Percentiles rank a stretch among this genome's conserved stretches.
Evolutionary conservation across 345 rosid species (phyloP).

Genomic region (Sisymbrium altissimum): DNA sequence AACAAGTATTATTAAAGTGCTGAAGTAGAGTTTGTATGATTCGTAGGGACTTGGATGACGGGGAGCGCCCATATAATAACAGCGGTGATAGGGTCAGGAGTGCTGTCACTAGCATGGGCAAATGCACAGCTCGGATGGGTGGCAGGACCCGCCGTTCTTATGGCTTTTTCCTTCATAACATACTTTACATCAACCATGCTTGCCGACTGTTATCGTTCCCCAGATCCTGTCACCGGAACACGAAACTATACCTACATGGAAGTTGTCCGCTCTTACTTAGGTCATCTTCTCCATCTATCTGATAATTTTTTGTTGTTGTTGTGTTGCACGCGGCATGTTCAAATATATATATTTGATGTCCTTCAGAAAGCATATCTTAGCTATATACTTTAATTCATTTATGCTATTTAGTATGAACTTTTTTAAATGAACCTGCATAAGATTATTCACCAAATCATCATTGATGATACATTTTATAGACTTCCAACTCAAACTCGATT

Average conservation of each 20-base stretch:
- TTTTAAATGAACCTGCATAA: too few relatives aligned
- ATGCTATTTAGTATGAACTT: neutral
- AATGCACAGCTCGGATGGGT: slow-evolving; percentile 86
- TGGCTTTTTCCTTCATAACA: slow-evolving; percentile 69
- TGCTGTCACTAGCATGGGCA: slow-evolving; percentile 82
- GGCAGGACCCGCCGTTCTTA: slow-evolving; percentile 68
- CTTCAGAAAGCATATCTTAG: neutral
- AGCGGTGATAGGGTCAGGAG: slow-evolving; percentile 91
- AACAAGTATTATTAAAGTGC: too few relatives aligned
- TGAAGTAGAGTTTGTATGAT: neutral
- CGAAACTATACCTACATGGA: slow-evolving; percentile 92
- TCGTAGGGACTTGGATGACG: slow-evolving; percentile 70
- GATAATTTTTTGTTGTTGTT: neutral
- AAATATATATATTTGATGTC: neutral
- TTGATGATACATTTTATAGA: too few relatives aligned
- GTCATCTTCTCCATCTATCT: slow-evolving; percentile 24
- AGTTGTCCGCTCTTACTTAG: slow-evolving; percentile 68
- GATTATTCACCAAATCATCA: too few relatives aligned
- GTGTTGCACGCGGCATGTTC: neutral
- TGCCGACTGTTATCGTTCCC: slow-evolving; percentile 72
- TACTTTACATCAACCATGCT: slow-evolving; percentile 74
- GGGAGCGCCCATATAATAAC: slow-evolving; percentile 92
- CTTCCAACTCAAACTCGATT: neutral
- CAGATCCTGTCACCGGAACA: slow-evolving; percentile 66
- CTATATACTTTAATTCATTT: neutral